Percentiles rank a stretch among this genome's conserved stretches.
These are phyloP conservation scores for Acarospora socialis DNA, from an alignment of 2,329 filamentous ascomycete species.

Conservation along the genomic window DNA sequence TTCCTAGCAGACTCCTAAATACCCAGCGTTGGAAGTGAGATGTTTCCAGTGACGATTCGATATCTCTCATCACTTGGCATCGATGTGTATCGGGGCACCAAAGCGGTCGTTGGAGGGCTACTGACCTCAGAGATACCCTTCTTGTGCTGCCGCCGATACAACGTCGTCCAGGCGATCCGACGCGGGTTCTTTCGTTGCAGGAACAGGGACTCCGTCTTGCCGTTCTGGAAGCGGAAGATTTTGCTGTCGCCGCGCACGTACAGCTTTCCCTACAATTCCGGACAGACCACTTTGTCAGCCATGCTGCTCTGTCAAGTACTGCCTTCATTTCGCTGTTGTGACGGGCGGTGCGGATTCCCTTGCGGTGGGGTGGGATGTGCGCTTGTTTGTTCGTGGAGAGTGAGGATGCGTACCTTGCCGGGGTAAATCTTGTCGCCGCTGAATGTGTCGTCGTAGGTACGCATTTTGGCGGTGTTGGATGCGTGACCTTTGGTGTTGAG, in stretches of 20 bases:
- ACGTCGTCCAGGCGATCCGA: conserved; percentile 95
- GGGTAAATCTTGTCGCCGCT: conserved; percentile 67
- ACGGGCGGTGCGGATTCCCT: too few species aligned
- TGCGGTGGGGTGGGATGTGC: too few species aligned
- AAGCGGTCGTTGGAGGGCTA: too few species aligned
- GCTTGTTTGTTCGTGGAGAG: too few species aligned
- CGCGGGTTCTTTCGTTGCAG: conserved; percentile 99
- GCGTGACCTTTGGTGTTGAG: conserved; percentile 27
- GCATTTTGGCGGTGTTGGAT: conserved; percentile 46
- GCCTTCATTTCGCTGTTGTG: too few species aligned
- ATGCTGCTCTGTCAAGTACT: conserved; percentile 7
- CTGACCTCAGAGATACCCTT: conserved; percentile 99
- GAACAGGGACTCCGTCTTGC: conserved; percentile 99
- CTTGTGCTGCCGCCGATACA: conserved; percentile 97
- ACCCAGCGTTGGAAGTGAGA: too few species aligned
- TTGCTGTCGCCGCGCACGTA: conserved; percentile 99
- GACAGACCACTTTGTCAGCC: conserved; percentile 19
- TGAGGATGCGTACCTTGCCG: conserved; percentile 50
- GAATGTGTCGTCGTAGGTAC: conserved; percentile 68
- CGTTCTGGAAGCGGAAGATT: conserved; percentile 99
- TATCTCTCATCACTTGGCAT: conserved; percentile 13
- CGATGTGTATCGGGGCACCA: too few species aligned
- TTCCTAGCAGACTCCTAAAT: conserved; percentile 1
- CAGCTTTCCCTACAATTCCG: conserved; percentile 73
- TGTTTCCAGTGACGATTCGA: conserved; percentile 6